These are phyloP conservation scores for Solanum hybrid DNA, from an alignment of 305 asterid species.

Conservation along the genomic window DNA sequence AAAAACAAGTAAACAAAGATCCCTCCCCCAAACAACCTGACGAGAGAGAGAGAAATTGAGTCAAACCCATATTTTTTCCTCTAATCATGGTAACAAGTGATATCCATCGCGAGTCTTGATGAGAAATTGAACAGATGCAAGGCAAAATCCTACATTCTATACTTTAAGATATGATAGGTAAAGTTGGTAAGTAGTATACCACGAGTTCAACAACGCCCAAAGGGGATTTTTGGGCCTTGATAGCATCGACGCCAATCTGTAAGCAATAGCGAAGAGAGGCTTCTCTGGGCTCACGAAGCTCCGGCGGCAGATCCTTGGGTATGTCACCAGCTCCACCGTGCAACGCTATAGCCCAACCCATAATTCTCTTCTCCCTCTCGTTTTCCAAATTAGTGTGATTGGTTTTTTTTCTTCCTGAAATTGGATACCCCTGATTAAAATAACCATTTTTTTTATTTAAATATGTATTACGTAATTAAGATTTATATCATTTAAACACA, in stretches of 20 bases:
- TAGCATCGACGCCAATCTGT: slow-evolving; percentile 63
- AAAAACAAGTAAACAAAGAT: background rate
- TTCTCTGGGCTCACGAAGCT: slow-evolving; percentile 57
- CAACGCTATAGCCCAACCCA: slow-evolving; percentile 95
- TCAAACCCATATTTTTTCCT: background rate
- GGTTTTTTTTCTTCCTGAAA: background rate
- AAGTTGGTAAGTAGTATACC: slow-evolving; percentile 18
- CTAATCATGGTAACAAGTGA: background rate
- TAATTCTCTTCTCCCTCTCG: slow-evolving; percentile 7
- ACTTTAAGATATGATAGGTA: background rate
- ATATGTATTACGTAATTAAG: too few relatives aligned
- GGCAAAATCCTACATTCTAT: background rate
- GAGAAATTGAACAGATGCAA: background rate
- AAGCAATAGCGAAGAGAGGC: slow-evolving; percentile 62
- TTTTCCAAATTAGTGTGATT: background rate
- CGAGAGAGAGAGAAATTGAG: background rate
- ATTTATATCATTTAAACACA: background rate
- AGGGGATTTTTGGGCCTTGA: slow-evolving; percentile 61
- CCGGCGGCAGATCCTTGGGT: slow-evolving; percentile 46
- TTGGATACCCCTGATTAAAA: too few relatives aligned
- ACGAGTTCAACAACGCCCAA: slow-evolving; percentile 84
- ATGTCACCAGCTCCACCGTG: slow-evolving; percentile 96
- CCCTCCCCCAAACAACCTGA: background rate
- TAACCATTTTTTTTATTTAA: background rate
- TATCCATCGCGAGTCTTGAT: background rate